Conservation (phyloP, 2,329 filamentous ascomycete species). For the Neurospora crassa region DNA sequence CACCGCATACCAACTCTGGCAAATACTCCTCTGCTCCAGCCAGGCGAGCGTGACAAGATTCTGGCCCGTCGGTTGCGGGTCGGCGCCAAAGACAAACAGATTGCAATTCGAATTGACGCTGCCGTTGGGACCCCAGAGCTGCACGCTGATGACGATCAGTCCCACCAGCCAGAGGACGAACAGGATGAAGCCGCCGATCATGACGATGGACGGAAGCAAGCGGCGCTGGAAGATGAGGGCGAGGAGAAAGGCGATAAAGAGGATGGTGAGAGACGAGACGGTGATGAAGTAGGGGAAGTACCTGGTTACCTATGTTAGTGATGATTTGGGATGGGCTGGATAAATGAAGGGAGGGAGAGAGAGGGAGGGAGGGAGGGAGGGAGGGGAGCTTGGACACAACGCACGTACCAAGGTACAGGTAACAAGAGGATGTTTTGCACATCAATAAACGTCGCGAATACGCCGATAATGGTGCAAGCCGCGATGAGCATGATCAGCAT, state of each 20-base stretch:
- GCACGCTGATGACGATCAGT: slow-evolving; percentile 49
- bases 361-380: too few relatives aligned
- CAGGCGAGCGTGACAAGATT: slow-evolving; percentile 49
- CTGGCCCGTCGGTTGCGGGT: slow-evolving; percentile 38
- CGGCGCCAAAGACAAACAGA: slow-evolving; percentile 40
- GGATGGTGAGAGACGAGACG: slow-evolving; percentile 46
- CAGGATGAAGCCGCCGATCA: slow-evolving; percentile 55
- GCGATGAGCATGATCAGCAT: slow-evolving; percentile 56
- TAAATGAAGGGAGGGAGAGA: too few relatives aligned
- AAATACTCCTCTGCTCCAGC: slow-evolving; percentile 54
- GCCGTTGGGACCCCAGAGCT: slow-evolving; percentile 53
- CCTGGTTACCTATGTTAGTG: slow-evolving; percentile 29
- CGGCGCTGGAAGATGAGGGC: slow-evolving; percentile 52
- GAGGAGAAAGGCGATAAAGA: slow-evolving; percentile 58
- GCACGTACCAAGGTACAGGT: slow-evolving; percentile 46
- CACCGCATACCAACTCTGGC: slow-evolving; percentile 54
- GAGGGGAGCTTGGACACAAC: too few relatives aligned
- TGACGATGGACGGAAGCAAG: slow-evolving; percentile 51
- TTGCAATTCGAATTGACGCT: slow-evolving; percentile 52
- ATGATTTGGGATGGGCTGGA: too few relatives aligned
- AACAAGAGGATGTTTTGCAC: slow-evolving; percentile 47
- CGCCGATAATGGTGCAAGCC: slow-evolving; percentile 48
- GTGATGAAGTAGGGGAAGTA: slow-evolving; percentile 60
- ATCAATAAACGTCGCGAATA: slow-evolving; percentile 50
- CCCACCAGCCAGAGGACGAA: slow-evolving; percentile 61